phyloP scores from a whole-genome alignment of 2,329 filamentous ascomycete species.

The Seiridium cupressi region DNA sequence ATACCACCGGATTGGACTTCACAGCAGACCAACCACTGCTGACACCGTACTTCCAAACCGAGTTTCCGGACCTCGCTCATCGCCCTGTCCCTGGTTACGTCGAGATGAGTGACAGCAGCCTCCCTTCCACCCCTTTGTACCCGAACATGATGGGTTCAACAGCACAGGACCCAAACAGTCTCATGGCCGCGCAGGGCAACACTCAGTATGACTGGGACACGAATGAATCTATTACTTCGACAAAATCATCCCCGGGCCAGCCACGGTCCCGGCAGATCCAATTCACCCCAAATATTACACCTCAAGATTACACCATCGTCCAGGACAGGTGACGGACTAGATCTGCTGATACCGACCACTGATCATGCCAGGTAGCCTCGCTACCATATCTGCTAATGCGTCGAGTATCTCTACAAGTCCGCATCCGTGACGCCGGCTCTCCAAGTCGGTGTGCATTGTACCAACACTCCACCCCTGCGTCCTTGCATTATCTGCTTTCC shows the following conservation, averaged over 20 bases:
- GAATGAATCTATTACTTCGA: constrained; percentile 37
- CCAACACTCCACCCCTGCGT: not conserved
- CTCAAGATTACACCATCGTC: constrained; percentile 35
- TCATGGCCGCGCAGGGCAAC: constrained; percentile 33
- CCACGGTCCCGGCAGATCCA: constrained; percentile 41
- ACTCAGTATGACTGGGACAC: constrained; percentile 52
- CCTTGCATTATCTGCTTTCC: constrained; percentile 5
- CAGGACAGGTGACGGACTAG: constrained; percentile 14
- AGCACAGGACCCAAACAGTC: constrained; percentile 31
- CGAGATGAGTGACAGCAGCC: constrained; percentile 37
- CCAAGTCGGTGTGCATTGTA: not conserved
- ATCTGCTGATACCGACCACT: not conserved
- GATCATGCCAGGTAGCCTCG: not conserved
- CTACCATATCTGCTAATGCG: not conserved
- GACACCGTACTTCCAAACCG: constrained; percentile 46
- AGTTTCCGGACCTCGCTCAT: constrained; percentile 41
- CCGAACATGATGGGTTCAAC: constrained; percentile 38
- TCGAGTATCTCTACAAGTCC: not conserved
- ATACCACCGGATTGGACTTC: constrained; percentile 19
- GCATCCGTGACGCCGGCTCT: not conserved
- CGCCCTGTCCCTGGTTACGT: constrained; percentile 44
- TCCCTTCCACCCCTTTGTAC: constrained; percentile 49
- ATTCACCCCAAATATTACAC: constrained; percentile 45
- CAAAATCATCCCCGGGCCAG: constrained; percentile 34
- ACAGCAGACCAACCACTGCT: constrained; percentile 47